phyloP scores from a whole-genome alignment of 352 stramenopile genomes.

The Phytophthora sp. region DNA sequence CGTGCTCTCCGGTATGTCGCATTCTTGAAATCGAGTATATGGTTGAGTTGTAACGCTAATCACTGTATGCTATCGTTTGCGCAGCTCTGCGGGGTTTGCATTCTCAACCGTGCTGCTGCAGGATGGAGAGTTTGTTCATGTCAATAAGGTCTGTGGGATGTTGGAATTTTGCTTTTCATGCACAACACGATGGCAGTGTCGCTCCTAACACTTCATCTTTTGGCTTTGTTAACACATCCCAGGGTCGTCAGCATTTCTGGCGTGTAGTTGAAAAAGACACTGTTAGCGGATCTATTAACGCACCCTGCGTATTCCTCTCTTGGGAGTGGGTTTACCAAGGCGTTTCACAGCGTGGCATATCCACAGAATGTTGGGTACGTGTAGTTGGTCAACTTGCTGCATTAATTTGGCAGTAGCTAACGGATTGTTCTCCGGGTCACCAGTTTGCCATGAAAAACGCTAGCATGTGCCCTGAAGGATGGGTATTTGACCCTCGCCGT shows the following conservation, averaged over 20 bases:
- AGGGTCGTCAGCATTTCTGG: conserved; percentile 86
- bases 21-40: no score
- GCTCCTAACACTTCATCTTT: background rate
- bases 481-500: conserved; percentile 74
- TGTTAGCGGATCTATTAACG: conserved; percentile 39
- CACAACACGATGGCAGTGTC: no score
- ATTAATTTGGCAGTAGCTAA: background rate
- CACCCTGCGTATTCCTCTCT: conserved; percentile 78
- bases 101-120: conserved; percentile 80
- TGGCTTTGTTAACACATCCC: conserved; percentile 4
- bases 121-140: conserved; percentile 83
- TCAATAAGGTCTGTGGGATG: conserved; percentile 68
- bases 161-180: background rate
- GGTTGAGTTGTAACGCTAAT: background rate
- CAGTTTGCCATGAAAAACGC: conserved; percentile 88
- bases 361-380: conserved; percentile 80
- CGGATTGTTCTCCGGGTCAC: background rate
- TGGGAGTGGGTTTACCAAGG: conserved; percentile 90
- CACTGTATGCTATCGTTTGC: background rate
- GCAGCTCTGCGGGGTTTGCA: conserved; percentile 66
- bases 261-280: conserved; percentile 65
- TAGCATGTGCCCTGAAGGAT: conserved; percentile 61
- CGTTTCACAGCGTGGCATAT: conserved; percentile 81
- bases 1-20: conserved; percentile 52
- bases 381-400: background rate